phyloP scores from a whole-genome alignment of 352 stramenopile species.

The Globisporangium alternatum region DNA sequence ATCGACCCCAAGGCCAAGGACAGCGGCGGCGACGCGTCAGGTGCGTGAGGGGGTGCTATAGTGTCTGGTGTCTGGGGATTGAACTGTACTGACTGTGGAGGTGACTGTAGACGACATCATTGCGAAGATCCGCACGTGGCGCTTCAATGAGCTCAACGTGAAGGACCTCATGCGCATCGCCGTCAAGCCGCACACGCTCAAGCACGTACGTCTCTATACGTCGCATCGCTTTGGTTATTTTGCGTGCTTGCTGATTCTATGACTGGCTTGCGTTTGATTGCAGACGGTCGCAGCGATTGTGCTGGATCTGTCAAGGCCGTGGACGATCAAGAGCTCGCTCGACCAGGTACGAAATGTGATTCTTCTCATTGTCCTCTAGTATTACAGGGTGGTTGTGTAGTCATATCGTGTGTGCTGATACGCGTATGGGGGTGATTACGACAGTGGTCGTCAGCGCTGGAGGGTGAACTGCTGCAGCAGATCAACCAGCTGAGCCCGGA shows the following conservation, averaged over 20 bases:
- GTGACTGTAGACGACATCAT: conserved; percentile 56
- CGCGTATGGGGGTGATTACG: not conserved
- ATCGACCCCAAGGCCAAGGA: conserved; percentile 63
- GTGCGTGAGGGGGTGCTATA: conserved; percentile 12
- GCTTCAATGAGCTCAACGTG: conserved; percentile 64
- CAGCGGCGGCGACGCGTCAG: conserved; percentile 38
- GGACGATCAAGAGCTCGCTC: conserved; percentile 79
- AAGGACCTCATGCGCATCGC: conserved; percentile 70
- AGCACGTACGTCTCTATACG: conserved; percentile 27
- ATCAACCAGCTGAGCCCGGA: conserved; percentile 60
- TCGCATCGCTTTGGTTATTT: not conserved
- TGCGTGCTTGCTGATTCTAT: not conserved
- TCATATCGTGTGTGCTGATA: not conserved
- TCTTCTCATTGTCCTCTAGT: not conserved
- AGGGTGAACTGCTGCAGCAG: conserved; percentile 68
- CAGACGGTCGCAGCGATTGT: conserved; percentile 69
- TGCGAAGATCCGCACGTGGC: conserved; percentile 76
- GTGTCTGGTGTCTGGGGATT: not conserved
- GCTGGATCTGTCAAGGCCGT: conserved; percentile 68
- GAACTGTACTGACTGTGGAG: not conserved
- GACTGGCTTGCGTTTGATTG: not conserved
- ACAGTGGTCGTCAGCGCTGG: conserved; percentile 71
- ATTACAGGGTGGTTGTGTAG: not conserved
- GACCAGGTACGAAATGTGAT: conserved; percentile 37
- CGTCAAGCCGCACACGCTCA: conserved; percentile 52